Conservation (phyloP, 2,329 filamentous ascomycete genomes). For the Lasiodiplodia gonubiensis region DNA sequence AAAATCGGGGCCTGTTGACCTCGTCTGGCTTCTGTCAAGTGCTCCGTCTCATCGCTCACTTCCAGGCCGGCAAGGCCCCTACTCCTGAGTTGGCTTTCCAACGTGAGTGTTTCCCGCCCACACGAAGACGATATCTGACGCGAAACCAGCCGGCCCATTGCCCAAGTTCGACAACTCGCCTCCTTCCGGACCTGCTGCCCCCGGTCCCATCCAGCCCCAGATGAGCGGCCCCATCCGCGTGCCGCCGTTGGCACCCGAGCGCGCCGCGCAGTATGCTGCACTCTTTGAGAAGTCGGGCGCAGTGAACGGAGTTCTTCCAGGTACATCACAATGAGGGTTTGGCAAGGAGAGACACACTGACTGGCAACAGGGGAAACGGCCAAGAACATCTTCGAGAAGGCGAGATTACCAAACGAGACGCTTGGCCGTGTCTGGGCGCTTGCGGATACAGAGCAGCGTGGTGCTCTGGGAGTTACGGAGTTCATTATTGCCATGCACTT, state of each 20-base stretch:
- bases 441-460: slow-evolving; percentile 90
- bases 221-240: slow-evolving; percentile 73
- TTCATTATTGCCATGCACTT: slow-evolving; percentile 99
- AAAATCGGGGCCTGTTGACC: slow-evolving; percentile 93
- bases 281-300: slow-evolving; percentile 89
- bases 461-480: slow-evolving; percentile 82
- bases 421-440: slow-evolving; percentile 96
- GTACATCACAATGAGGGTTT: slow-evolving; percentile 41
- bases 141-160: slow-evolving; percentile 70
- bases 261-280: slow-evolving; percentile 85
- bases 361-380: slow-evolving; percentile 72
- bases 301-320: slow-evolving; percentile 75
- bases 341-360: slow-evolving; percentile 8
- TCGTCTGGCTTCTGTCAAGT: slow-evolving; percentile 93
- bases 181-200: slow-evolving; percentile 56
- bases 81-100: slow-evolving; percentile 81
- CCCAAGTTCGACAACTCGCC: slow-evolving; percentile 84
- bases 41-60: slow-evolving; percentile 91
- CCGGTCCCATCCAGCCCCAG: slow-evolving; percentile 52
- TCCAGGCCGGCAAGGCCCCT: slow-evolving; percentile 84
- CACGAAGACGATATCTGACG: slow-evolving; percentile 23
- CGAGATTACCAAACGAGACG: slow-evolving; percentile 84
- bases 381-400: slow-evolving; percentile 94
- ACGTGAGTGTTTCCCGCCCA: slow-evolving; percentile 53
- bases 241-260: slow-evolving; percentile 84